Evolutionary conservation across 2,329 filamentous ascomycete species (phyloP).

Genomic region (Chaetoscypha palmicola): DNA sequence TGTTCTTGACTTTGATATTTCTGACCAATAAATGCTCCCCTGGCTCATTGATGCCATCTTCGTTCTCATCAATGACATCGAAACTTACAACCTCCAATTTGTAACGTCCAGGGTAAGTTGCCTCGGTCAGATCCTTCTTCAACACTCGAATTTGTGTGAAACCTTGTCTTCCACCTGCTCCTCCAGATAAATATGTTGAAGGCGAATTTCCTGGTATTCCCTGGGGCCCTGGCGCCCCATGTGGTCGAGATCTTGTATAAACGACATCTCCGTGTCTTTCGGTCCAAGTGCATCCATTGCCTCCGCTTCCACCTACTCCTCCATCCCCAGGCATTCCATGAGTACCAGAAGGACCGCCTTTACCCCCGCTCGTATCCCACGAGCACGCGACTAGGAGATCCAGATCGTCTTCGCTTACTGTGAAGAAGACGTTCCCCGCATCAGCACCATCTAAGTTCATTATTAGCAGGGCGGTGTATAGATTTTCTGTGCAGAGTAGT

Average conservation of each 20-base stretch:
- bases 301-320: constrained; percentile 11
- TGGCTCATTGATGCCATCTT: constrained; percentile 14
- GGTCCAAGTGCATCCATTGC: constrained; percentile 7
- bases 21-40: constrained; percentile 12
- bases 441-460: constrained; percentile 4
- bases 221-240: not conserved
- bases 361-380: constrained; percentile 11
- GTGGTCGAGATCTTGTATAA: constrained; percentile 5
- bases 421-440: constrained; percentile 8
- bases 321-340: constrained; percentile 10
- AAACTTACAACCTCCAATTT: constrained; percentile 11
- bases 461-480: not conserved
- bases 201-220: not conserved
- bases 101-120: constrained; percentile 5
- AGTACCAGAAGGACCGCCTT: constrained; percentile 7
- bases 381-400: constrained; percentile 9
- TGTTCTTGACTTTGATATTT: constrained; percentile 11
- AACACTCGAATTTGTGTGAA: constrained; percentile 5
- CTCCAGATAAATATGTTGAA: not conserved
- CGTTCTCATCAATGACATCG: constrained; percentile 13
- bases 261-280: constrained; percentile 3
- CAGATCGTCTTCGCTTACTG: constrained; percentile 10
- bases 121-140: constrained; percentile 2
- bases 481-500: no score
- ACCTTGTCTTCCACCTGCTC: constrained; percentile 3